These are phyloP conservation scores for Draba incana DNA, from an alignment of 345 rosid species.

Conservation along the genomic window DNA sequence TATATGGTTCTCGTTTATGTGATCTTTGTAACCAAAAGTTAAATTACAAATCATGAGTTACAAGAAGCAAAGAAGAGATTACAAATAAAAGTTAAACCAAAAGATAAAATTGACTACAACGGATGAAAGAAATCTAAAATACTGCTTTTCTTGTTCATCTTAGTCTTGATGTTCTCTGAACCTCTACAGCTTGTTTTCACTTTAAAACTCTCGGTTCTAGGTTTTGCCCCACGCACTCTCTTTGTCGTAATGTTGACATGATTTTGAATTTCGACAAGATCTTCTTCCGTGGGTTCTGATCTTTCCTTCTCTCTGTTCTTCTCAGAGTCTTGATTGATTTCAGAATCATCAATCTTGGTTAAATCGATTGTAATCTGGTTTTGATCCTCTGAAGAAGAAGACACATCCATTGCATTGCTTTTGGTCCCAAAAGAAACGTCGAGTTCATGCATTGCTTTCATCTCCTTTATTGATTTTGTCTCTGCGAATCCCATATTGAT, in stretches of 20 bases:
- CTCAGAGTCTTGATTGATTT: conserved; percentile 12
- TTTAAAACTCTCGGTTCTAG: conserved; percentile 41
- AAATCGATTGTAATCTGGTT: conserved; percentile 32
- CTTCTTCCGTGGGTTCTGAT: neutral
- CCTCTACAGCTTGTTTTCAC: conserved; percentile 42
- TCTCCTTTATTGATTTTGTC: too few species aligned
- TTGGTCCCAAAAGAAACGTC: conserved; percentile 38
- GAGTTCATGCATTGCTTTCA: conserved; percentile 11
- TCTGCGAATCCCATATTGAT: conserved; percentile 22
- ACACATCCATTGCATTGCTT: conserved; percentile 32
- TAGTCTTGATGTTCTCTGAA: conserved; percentile 42
- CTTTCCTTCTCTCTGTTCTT: conserved; percentile 8
- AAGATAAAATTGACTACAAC: conserved; percentile 35
- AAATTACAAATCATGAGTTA: neutral
- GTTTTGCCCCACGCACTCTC: conserved; percentile 36
- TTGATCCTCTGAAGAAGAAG: conserved; percentile 26
- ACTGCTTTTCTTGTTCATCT: conserved; percentile 36
- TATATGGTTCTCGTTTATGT: conserved; percentile 24
- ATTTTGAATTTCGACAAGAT: conserved; percentile 46
- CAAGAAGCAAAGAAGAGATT: conserved; percentile 5
- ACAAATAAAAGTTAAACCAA: neutral
- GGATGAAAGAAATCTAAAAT: conserved; percentile 70
- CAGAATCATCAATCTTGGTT: conserved; percentile 46
- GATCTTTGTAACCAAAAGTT: neutral
- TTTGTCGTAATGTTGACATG: conserved; percentile 57